These are phyloP conservation scores for Sporothrix brasiliensis DNA, from an alignment of 2,329 filamentous ascomycete species.

Conservation along the genomic window DNA sequence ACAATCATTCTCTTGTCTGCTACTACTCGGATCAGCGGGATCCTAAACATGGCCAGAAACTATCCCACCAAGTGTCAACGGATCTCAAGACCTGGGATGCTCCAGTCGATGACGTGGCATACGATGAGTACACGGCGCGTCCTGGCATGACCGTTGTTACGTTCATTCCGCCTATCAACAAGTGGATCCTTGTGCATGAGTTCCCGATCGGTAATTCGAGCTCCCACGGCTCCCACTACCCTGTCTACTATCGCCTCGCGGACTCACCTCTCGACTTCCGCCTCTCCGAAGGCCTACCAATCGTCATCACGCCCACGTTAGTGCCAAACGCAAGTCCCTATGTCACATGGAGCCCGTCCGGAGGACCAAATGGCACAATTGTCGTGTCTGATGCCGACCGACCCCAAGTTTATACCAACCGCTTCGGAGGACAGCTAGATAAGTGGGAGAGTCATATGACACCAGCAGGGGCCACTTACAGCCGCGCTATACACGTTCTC, in stretches of 20 bases:
- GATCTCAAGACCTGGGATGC: constrained; percentile 2
- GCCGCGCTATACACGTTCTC: constrained; percentile 9
- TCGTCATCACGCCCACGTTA: not conserved
- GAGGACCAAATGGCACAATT: not conserved
- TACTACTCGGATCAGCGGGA: constrained; percentile 4
- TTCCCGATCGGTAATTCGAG: constrained; percentile 1
- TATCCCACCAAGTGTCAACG: constrained; percentile 6
- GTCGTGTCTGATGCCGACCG: constrained; percentile 4
- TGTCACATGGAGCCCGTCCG: not conserved
- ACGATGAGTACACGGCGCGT: constrained; percentile 4
- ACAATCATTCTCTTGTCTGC: not conserved
- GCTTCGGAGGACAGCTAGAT: constrained; percentile 1
- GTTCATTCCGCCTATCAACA: not conserved
- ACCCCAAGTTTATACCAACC: constrained; percentile 1
- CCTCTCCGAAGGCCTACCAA: constrained; percentile 4
- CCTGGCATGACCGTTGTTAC: constrained; percentile 3
- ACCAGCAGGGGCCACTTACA: constrained; percentile 8
- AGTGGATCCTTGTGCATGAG: constrained; percentile 8
- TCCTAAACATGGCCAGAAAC: not conserved
- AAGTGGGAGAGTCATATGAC: not conserved
- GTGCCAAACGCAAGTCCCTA: constrained; percentile 7
- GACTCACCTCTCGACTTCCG: constrained; percentile 5
- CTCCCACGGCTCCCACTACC: constrained; percentile 3
- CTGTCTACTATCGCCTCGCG: not conserved
- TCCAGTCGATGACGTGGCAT: constrained; percentile 2